Conservation (phyloP, 108 stramenopile species). For the Fragilariopsis cylindrus region DNA sequence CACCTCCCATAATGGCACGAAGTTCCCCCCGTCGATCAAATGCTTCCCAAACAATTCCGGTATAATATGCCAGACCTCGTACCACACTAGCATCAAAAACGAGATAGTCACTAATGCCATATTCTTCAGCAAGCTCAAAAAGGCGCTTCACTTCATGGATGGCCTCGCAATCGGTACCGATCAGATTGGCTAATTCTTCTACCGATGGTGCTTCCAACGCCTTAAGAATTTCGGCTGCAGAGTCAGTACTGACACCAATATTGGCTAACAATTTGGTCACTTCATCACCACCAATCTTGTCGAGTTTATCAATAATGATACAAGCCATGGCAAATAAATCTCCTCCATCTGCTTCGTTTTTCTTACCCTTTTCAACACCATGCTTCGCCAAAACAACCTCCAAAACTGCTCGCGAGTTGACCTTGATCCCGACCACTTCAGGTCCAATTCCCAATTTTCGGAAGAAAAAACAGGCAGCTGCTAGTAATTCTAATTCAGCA, state of each 20-base stretch:
- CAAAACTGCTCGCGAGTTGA: conserved; percentile 90
- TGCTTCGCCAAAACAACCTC: conserved; percentile 86
- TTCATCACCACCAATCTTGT: conserved; percentile 91
- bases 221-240: conserved; percentile 76
- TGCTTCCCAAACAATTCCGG: conserved; percentile 97
- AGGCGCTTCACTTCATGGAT: conserved; percentile 81
- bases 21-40: conserved; percentile 94
- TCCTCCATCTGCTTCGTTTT: conserved; percentile 37
- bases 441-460: conserved; percentile 75
- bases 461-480: conserved; percentile 89
- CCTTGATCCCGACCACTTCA: conserved; percentile 95
- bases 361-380: conserved; percentile 70
- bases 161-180: conserved; percentile 76
- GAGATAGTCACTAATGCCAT: conserved; percentile 91
- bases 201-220: conserved; percentile 77
- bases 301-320: conserved; percentile 97
- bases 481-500: conserved; percentile 92
- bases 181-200: conserved; percentile 75
- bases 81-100: conserved; percentile 95
- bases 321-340: conserved; percentile 93
- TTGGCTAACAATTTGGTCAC: conserved; percentile 81
- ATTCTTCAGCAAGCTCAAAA: conserved; percentile 74
- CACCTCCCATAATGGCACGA: conserved; percentile 96
- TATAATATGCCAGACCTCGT: conserved; percentile 96
- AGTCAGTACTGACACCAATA: conserved; percentile 35